These are phyloP conservation scores for Suillus ampliporus DNA, from an alignment of 768 basidiomycete genomes.

Conservation along the genomic window DNA sequence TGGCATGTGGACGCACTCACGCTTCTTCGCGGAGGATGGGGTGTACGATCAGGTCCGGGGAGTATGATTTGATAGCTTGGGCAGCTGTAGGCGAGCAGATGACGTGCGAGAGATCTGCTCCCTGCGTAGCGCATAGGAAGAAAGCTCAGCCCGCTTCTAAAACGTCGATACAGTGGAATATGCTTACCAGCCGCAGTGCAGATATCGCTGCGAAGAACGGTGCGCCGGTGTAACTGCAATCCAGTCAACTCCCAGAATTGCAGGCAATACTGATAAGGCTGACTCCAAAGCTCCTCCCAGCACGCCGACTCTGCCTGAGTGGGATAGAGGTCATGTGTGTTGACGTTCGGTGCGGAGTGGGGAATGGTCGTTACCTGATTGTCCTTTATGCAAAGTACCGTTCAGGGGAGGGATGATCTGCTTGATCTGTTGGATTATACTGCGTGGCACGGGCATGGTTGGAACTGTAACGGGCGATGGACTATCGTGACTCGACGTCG, in stretches of 20 bases:
- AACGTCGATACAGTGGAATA: neutral
- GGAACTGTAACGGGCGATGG: neutral
- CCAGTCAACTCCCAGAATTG: neutral
- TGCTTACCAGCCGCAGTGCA: constrained; percentile 84
- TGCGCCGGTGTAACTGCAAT: constrained; percentile 88
- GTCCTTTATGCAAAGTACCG: constrained; percentile 90
- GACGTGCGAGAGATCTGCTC: constrained; percentile 94
- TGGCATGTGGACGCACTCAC: constrained; percentile 44
- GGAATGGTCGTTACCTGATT: constrained; percentile 64
- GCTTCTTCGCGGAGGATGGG: constrained; percentile 79
- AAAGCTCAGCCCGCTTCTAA: constrained; percentile 1
- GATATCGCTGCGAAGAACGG: constrained; percentile 96
- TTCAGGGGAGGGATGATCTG: constrained; percentile 90
- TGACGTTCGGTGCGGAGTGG: constrained; percentile 8
- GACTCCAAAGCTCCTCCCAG: constrained; percentile 94
- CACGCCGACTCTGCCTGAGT: constrained; percentile 84
- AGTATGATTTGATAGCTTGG: constrained; percentile 94
- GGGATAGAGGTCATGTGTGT: neutral
- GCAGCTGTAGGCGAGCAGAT: constrained; percentile 96
- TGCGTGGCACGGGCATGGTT: constrained; percentile 65
- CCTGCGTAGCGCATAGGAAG: too few relatives aligned
- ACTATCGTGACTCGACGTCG: neutral
- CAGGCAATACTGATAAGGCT: constrained; percentile 32
- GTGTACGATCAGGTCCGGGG: constrained; percentile 96
- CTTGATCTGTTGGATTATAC: constrained; percentile 73